Base-by-base conservation (phyloP, 2,329 filamentous ascomycete species). In the Talaromyces sp. region DNA sequence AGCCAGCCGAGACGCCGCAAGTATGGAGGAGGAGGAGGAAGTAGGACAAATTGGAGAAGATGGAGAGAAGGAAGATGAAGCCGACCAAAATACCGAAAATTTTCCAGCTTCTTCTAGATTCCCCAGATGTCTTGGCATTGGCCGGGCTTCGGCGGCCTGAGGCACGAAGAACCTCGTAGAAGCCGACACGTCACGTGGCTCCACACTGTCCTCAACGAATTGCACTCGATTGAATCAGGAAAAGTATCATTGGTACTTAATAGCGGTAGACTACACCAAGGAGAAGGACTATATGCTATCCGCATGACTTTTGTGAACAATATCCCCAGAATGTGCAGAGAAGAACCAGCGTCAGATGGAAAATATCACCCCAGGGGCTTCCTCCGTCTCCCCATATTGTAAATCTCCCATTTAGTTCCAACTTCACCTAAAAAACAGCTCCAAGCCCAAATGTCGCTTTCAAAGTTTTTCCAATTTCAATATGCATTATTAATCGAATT, bases 61-160 rank as follows among this genome's bases (percentile, higher is more conserved):
- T 63, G 66, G 64, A 65, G 67, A 66, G 66, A 64, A 63, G 67
- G 72, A 69, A 56, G 56, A 60, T 54, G 70, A 72, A 67, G 66
- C 71, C 74, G 69, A 67, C 63, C 69, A 64, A 67, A 67, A 69
- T 75, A 44, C 58, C 63, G 63, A 64, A 77, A 76, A 73, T 76
- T 77, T 76, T 76, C 75, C 73, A 72, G 69, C 68, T 68, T 69
- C 62, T 73, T 74, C 74, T 73, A 68, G 69, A 72, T 75, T 65
- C 74, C 74, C 73, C 75, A 70, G 72, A 73, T 73, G 72, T 75
- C 76, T 77, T 76, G 75, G 76, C 76, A 52, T 11, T 33, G 16
- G 12, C 25, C 48, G 14, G 33, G 54, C 21, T 18, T 23, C 21
- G 33, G 46, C 44, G 5, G 42, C 33, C 54, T 56, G 54, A 56